Base-by-base conservation (phyloP, 2,329 filamentous ascomycete species). In the Gremmenia infestans region DNA sequence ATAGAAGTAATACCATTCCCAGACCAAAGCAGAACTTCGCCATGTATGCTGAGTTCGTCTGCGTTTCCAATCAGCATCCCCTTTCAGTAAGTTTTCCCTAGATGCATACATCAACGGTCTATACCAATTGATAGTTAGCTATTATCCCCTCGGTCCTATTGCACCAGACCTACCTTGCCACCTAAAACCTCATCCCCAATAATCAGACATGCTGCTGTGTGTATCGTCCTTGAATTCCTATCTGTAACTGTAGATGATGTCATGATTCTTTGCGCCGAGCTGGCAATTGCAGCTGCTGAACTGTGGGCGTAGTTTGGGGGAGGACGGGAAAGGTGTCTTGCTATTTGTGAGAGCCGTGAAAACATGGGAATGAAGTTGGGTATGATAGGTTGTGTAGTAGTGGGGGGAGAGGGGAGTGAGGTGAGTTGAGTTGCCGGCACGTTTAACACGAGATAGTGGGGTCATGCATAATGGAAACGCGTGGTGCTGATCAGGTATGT, bases 161-260 rank as follows among this genome's bases (percentile, higher is more conserved):
- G 19, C 8, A 7, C 9, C 28, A 60, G 25, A 68, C 76, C 61
- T 71, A 91, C 92, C 87, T 97, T 97, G 66, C 94, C 93, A 22
- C 91, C 92, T 4, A 97, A 79, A 5, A 97, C 91, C 72, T 97
- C 93, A 74, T 97, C 93, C n/a, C 93, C 93, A 66, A 99, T 97
- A 58, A 99, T 91, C 61, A 97, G 75, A 72, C 91, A 96, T 55
- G 88, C 93, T 11, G 93, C 94, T 48, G 92, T 97, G 69, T 91
- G 86, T 64, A 97, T 95, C 58, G 81, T 85, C 68, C 85, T 79
- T 65, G 80, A 76, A 67, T 79, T 80, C 61, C 81, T 78, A 57
- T 79, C 76, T 4, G 78, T 75, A 66, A 79, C 77, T 60, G 68
- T 55, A 57, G 77, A 70, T 65, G 75, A 73, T 59, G 73, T 75